Evolutionary conservation across 805 yeast genomes (phyloP).

Genomic region (Danielia reshetovae): DNA sequence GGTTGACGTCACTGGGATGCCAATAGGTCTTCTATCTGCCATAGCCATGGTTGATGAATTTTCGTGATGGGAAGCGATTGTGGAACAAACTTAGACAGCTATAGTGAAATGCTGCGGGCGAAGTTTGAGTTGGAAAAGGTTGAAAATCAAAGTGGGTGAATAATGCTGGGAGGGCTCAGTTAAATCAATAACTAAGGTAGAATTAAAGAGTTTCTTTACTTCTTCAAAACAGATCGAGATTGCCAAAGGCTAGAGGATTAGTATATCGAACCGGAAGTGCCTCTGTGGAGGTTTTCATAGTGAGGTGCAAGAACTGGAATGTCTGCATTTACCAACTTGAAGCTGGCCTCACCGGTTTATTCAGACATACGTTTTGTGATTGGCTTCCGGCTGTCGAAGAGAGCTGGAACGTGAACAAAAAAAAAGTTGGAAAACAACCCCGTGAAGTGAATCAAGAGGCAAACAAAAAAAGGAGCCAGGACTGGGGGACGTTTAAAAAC

Average conservation of each 20-base stretch:
- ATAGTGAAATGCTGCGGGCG: constrained; percentile 16
- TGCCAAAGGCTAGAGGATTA: no score
- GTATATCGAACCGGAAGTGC: no score
- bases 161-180: constrained; percentile 2
- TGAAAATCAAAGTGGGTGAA: not conserved
- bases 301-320: no score
- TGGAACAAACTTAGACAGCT: constrained; percentile 11
- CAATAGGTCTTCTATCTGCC: constrained; percentile 64
- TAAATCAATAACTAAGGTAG: constrained; percentile 7
- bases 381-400: no score
- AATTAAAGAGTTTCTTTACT: no score
- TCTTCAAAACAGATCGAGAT: no score
- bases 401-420: no score
- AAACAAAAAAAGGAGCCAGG: constrained; percentile 1
- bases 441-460: constrained; percentile 20
- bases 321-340: no score
- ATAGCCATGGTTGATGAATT: constrained; percentile 45
- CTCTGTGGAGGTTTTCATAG: no score
- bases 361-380: no score
- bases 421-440: constrained; percentile 10
- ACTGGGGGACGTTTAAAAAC: no score
- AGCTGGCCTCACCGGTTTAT: no score
- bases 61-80: not conserved
- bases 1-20: constrained; percentile 46
- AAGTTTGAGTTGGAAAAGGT: not conserved